Percentiles rank a stretch among this genome's conserved stretches.
Conservation (phyloP, 1,139 yeast species). For the Williopsis jadinii region DNA sequence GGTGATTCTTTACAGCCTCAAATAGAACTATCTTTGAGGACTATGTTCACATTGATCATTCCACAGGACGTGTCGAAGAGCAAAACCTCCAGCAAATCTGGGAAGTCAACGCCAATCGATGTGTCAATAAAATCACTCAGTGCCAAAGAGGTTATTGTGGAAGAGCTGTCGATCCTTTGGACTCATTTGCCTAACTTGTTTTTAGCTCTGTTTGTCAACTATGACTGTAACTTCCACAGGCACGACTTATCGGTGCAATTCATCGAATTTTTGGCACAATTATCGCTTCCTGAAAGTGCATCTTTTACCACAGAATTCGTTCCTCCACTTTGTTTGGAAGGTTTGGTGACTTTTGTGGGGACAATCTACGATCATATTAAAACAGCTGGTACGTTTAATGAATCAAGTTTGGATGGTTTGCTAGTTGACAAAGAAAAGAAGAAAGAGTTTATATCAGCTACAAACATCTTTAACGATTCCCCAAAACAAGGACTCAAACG, state of each 20-base stretch:
- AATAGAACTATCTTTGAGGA: slow-evolving; percentile 55
- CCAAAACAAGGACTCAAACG: slow-evolving; percentile 70
- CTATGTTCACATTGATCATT: slow-evolving; percentile 49
- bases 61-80: slow-evolving; percentile 28
- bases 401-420: slow-evolving; percentile 7
- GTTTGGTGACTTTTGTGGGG: slow-evolving; percentile 63
- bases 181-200: slow-evolving; percentile 76
- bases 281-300: slow-evolving; percentile 80
- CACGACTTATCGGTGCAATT: slow-evolving; percentile 70
- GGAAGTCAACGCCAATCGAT: slow-evolving; percentile 21
- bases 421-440: slow-evolving; percentile 46
- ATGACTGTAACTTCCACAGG: slow-evolving; percentile 88
- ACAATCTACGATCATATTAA: slow-evolving; percentile 58
- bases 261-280: slow-evolving; percentile 63
- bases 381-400: slow-evolving; percentile 16
- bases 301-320: slow-evolving; percentile 72
- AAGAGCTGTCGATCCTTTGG: slow-evolving; percentile 79
- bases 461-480: slow-evolving; percentile 66
- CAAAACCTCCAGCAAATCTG: slow-evolving; percentile 12
- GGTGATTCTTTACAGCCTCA: slow-evolving; percentile 58
- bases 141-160: slow-evolving; percentile 75
- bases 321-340: slow-evolving; percentile 91
- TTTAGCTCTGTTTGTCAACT: slow-evolving; percentile 69
- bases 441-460: slow-evolving; percentile 67
- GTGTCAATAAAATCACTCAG: slow-evolving; percentile 32